Evolutionary conservation across 2,329 filamentous ascomycete genomes (phyloP), one percentile per base, ranked within the genome.

Genomic region (Colletotrichum cereale): DNA sequence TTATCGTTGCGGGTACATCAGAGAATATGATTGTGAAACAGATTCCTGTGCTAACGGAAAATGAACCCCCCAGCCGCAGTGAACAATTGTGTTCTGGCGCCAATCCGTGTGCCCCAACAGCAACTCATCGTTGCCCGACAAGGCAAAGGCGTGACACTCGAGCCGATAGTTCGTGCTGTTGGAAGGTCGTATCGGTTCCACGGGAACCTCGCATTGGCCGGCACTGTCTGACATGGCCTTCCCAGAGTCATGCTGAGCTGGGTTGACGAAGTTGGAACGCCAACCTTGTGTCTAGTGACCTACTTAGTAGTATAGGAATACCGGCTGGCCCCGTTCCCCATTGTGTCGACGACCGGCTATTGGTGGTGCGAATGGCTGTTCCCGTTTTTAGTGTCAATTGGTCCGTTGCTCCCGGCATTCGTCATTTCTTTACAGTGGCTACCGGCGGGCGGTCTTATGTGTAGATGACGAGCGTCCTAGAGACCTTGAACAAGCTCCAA

Each of bases 341-440:
- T 21, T n/a, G 29, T 40, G 61, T n/a, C 42, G 50, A 52, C 24
- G 36, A 26, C 36, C 12, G 18, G 18, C 52, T 55, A 26, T 29
- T 50, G 38, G 52, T 66, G 38, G 52, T 66, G 38, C 56, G 62
- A 31, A 26, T 40, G 29, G 44, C 40, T 44, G 66, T 44, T 69
- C 66, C 53, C 66, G 66, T 40, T 14, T 57, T 58, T 69, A 60
- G 62, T 52, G 52, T 18, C 29, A 36, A 48, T 34, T 34, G 38
- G 11, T 18, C 55, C 62, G 67, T 42, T 48, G 61, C 47, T 58
- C 42, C 12, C n/a, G 53, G 21, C 40, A 50, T 38, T 6, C n/a
- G 53, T 26, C 40, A 40, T 47, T 10, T 31, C 38, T 7, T 40
- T 52, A 21, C 24, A 29, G 12, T n/a, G 24, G 44, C 34, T n/a